Base-by-base conservation (phyloP, 192 early-diverging fungal genomes). In the Coemansia sp. region DNA sequence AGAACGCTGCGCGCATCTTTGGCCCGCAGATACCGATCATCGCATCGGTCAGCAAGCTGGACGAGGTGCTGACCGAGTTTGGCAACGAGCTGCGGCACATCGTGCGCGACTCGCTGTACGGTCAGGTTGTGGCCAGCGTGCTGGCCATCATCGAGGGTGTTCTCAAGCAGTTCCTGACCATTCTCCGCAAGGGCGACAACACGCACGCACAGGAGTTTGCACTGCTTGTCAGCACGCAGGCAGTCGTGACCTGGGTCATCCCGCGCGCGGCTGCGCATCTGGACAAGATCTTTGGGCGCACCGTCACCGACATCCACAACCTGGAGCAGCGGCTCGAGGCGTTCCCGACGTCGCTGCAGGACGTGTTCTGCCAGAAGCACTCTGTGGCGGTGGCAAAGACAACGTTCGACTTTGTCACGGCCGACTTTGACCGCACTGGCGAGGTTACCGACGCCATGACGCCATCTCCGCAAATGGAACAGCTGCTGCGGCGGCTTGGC, bases 51-150 rank as follows among this genome's bases (percentile, higher is more conserved):
- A 68, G 65, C 68, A 75, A 72, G 59, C 68, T 84, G 30, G 79
- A 84, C 52, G 72, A 72, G 40, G 59, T 74, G 21, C 59, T 84
- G 59, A 71, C 65, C 0, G 83, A 68, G 29, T 84, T 84, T 75
- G 70, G 75, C 56, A 67, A 75, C 58, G 83, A 84, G 59, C 63
- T 84, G 46, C 75, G 71, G 28, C 72, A 65, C 49, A 84, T 84
- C 35, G 79, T 70, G 35, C 78, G 83, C 52, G 83, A 84, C 64
- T 81, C 83, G 52, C 70, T 84, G 46, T 84, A 84, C 59, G 75
- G 79, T 43, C 83, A 84, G 37, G 73, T 77, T 3, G 77, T 81
- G 1, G 76, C 79, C 58, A 79, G 75, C 66, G 73, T 81, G 21
- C 51, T 77, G 49, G 57, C 75, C 1, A 65, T 84, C 2, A 79